A percentile compares a stretch with the other conserved stretches of the same genome.
Evolutionary conservation across 768 basidiomycete species (phyloP).

Genomic region (Kwoniella botswanensis): DNA sequence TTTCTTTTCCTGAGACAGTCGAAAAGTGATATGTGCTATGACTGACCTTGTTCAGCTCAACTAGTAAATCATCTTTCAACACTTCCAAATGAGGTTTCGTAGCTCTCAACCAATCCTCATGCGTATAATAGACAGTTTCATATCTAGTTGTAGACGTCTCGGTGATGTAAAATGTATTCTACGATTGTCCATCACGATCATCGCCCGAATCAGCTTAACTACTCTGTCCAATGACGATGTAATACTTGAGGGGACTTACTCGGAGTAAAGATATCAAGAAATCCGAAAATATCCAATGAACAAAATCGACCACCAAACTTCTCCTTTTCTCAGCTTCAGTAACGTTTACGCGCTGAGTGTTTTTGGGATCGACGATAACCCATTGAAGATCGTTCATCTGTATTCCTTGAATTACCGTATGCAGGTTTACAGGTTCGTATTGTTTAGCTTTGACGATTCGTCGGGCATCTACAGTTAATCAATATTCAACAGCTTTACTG

Average conservation of each 20-base stretch:
- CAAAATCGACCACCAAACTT: slow-evolving; percentile 82
- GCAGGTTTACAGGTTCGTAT: slow-evolving; percentile 79
- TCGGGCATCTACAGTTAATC: slow-evolving; percentile 67
- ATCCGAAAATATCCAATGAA: slow-evolving; percentile 93
- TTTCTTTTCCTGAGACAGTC: neutral
- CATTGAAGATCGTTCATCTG: slow-evolving; percentile 77
- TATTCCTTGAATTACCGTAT: slow-evolving; percentile 76
- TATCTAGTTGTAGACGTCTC: slow-evolving; percentile 85
- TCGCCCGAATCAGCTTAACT: neutral
- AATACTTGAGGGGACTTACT: slow-evolving; percentile 60
- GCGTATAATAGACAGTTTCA: slow-evolving; percentile 84
- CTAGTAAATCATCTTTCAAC: slow-evolving; percentile 73
- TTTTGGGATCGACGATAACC: slow-evolving; percentile 60
- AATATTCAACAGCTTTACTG: neutral
- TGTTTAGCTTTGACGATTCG: slow-evolving; percentile 75
- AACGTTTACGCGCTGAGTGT: slow-evolving; percentile 61
- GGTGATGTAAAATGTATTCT: slow-evolving; percentile 95
- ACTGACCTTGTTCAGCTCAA: slow-evolving; percentile 70
- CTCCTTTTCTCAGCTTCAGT: slow-evolving; percentile 75
- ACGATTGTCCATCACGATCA: neutral
- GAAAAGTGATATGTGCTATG: neutral
- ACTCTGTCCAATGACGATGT: no score
- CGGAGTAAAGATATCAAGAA: slow-evolving; percentile 79
- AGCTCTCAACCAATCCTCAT: slow-evolving; percentile 88
- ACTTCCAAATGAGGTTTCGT: slow-evolving; percentile 79